phyloP scores from a whole-genome alignment of 768 basidiomycete genomes.

The Pholiota molesta region DNA sequence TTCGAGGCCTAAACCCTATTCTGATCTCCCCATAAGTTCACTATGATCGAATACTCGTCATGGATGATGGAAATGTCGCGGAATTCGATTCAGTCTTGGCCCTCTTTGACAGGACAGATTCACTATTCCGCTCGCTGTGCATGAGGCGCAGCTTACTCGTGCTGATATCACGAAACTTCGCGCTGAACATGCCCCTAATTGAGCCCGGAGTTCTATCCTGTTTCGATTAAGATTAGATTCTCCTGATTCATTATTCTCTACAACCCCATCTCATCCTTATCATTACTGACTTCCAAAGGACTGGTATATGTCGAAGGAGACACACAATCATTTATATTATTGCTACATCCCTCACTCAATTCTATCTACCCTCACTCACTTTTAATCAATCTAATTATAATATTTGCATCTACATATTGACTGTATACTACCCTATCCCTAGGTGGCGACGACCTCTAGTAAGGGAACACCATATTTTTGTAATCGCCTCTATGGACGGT shows the following conservation, averaged over 20 bases:
- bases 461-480: no score
- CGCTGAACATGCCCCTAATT: constrained; percentile 28
- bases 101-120: constrained; percentile 61
- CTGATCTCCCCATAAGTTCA: constrained; percentile 41
- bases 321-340: no score
- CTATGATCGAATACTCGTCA: constrained; percentile 72
- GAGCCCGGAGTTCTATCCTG: neutral
- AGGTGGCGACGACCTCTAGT: no score
- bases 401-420: no score
- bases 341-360: no score
- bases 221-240: neutral
- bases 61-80: constrained; percentile 68
- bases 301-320: no score
- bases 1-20: neutral
- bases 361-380: no score
- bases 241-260: neutral
- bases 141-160: constrained; percentile 61
- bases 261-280: neutral
- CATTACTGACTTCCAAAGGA: neutral
- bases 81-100: constrained; percentile 77
- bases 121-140: constrained; percentile 73
- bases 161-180: constrained; percentile 59
- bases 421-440: no score
- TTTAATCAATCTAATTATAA: no score
- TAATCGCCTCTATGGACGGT: no score